phyloP scores from a whole-genome alignment of 257 asterid genomes.

The Lithospermum erythrorhizon region DNA sequence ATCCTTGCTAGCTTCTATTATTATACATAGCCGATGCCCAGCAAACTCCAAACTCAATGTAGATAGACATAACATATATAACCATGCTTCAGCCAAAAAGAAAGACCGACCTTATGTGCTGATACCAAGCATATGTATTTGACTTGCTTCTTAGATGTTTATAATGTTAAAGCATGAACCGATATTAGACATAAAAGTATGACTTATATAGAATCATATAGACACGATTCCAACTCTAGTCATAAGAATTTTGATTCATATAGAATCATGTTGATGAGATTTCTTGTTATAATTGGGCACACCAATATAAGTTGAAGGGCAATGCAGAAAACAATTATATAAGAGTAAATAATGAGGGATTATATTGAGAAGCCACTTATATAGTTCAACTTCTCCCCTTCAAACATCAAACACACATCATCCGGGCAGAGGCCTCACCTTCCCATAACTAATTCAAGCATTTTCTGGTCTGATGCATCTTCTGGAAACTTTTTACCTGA shows the following conservation, averaged over 20 bases:
- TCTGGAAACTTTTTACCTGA: conserved; percentile 57
- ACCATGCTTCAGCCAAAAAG: background rate
- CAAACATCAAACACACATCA: conserved; percentile 1
- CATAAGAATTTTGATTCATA: background rate
- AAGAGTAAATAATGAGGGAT: too few relatives aligned
- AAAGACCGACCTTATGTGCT: background rate
- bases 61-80: background rate
- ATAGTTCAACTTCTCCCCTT: background rate
- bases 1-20: too few relatives aligned
- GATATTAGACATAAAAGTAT: background rate
- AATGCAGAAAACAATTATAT: too few relatives aligned
- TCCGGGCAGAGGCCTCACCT: conserved; percentile 32
- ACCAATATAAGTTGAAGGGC: background rate
- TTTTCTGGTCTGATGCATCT: conserved; percentile 78
- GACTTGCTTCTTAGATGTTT: background rate
- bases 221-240: too few relatives aligned
- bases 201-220: too few relatives aligned
- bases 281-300: background rate
- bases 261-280: too few relatives aligned
- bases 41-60: background rate
- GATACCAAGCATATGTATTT: background rate
- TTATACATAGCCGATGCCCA: background rate
- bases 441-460: conserved; percentile 91
- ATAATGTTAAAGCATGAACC: background rate
- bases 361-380: background rate